These are phyloP conservation scores for Brettanomyces custersianus DNA, from an alignment of 805 yeast genomes.

Conservation along the genomic window DNA sequence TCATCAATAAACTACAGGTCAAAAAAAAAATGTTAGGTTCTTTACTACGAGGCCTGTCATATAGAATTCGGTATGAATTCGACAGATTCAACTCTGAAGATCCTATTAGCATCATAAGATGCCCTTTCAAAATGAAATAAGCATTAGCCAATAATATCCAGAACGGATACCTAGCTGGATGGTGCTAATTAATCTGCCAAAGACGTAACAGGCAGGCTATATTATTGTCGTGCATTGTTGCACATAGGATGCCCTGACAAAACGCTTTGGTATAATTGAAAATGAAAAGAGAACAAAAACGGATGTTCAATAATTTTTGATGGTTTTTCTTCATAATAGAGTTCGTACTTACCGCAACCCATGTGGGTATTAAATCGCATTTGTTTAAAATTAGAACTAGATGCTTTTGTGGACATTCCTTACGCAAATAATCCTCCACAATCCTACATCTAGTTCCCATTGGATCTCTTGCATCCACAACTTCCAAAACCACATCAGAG, in stretches of 20 bases:
- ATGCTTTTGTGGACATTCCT: conserved; percentile 96
- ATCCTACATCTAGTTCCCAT: conserved; percentile 90
- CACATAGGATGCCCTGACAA: conserved; percentile 62
- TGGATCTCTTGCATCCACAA: conserved; percentile 96
- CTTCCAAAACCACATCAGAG: conserved; percentile 94
- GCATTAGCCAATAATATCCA: conserved; percentile 24
- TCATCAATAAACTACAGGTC: no score
- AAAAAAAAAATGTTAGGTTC: conserved; percentile 54
- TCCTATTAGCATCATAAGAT: conserved; percentile 35
- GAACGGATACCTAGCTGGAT: conserved; percentile 41
- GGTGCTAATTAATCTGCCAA: conserved; percentile 78
- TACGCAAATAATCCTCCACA: conserved; percentile 85
- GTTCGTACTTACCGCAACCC: conserved; percentile 98
- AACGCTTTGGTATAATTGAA: conserved; percentile 60
- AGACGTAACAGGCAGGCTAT: conserved; percentile 89
- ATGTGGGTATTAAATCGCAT: conserved; percentile 97
- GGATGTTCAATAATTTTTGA: conserved; percentile 4
- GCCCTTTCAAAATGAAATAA: conserved; percentile 34
- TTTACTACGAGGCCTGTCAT: conserved; percentile 72
- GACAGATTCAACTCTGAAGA: conserved; percentile 75
- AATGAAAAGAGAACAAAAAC: conserved; percentile 7
- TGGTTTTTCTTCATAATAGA: not conserved
- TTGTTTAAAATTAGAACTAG: conserved; percentile 88
- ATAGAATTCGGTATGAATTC: conserved; percentile 7
- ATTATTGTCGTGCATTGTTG: conserved; percentile 17